phyloP scores from a whole-genome alignment of 106 monocot species.

The Phalaenopsis aphrodite region DNA sequence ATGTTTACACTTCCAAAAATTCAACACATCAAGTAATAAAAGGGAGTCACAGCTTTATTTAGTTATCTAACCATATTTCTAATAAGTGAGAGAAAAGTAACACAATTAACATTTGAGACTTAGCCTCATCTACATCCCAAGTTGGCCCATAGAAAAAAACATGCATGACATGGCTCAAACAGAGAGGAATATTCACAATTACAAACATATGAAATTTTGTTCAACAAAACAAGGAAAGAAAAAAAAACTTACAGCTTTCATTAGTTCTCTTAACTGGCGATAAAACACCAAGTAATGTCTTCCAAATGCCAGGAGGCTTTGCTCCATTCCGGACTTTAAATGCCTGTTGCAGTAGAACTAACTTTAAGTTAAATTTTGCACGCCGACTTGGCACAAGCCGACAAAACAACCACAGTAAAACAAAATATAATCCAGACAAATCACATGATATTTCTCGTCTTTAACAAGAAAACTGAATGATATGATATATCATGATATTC shows the following conservation, averaged over 20 bases:
- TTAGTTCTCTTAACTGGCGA: slow-evolving; percentile 41
- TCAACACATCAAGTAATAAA: no score
- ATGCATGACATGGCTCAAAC: no score
- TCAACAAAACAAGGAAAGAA: background rate
- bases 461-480: background rate
- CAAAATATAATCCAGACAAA: background rate
- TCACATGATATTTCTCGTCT: background rate
- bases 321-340: slow-evolving; percentile 68
- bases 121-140: no score
- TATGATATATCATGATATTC: background rate
- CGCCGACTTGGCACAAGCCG: background rate
- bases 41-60: no score
- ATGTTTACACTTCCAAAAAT: background rate
- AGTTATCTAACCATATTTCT: no score
- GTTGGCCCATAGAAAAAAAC: no score
- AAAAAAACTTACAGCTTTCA: slow-evolving; percentile 40
- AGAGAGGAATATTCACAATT: no score
- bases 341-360: slow-evolving; percentile 37
- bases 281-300: slow-evolving; percentile 71
- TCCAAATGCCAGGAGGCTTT: slow-evolving; percentile 87
- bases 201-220: background rate
- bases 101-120: no score
- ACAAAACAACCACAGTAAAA: background rate
- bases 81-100: no score
- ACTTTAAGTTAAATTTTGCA: background rate